Evolutionary conservation across 495 filamentous ascomycete species (phyloP).

Genomic region (Bathelium albidoporum): DNA sequence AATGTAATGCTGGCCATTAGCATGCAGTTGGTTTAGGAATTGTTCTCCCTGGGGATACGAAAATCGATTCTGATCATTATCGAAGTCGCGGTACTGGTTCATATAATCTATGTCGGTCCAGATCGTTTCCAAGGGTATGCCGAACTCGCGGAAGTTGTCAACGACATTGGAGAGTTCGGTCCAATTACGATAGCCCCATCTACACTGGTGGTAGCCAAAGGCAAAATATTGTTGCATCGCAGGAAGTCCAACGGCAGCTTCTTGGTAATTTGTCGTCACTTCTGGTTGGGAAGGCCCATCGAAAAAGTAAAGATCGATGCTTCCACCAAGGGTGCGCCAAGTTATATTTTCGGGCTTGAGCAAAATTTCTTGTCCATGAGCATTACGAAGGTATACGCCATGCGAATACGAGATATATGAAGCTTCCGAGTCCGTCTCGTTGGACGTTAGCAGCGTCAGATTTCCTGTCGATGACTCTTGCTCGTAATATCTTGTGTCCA

Average conservation of each 20-base stretch:
- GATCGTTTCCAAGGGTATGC: conserved; percentile 55
- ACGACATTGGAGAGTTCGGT: conserved; percentile 45
- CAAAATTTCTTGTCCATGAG: conserved; percentile 68
- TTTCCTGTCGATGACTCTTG: conserved; percentile 40
- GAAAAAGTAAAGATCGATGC: conserved; percentile 54
- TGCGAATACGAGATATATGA: conserved; percentile 53
- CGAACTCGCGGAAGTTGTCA: conserved; percentile 46
- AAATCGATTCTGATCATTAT: conserved; percentile 43
- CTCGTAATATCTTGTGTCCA: conserved; percentile 56
- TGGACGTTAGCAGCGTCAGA: conserved; percentile 42
- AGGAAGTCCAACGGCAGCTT: conserved; percentile 47
- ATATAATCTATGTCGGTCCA: conserved; percentile 55
- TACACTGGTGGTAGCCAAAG: conserved; percentile 55
- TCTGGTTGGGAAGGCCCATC: conserved; percentile 46
- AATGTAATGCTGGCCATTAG: conserved; percentile 60
- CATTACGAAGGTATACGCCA: conserved; percentile 52
- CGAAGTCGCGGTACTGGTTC: conserved; percentile 48
- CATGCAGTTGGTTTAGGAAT: conserved; percentile 57
- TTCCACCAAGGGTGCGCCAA: conserved; percentile 61
- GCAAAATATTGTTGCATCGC: conserved; percentile 55
- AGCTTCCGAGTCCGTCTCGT: conserved; percentile 42
- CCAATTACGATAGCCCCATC: conserved; percentile 58
- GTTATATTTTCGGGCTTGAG: conserved; percentile 56
- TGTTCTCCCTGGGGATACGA: conserved; percentile 40
- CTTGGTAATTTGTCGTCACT: conserved; percentile 48